phyloP scores from a whole-genome alignment of 139 green algal species.

The Auxenochlorella pyrenoidosa region DNA sequence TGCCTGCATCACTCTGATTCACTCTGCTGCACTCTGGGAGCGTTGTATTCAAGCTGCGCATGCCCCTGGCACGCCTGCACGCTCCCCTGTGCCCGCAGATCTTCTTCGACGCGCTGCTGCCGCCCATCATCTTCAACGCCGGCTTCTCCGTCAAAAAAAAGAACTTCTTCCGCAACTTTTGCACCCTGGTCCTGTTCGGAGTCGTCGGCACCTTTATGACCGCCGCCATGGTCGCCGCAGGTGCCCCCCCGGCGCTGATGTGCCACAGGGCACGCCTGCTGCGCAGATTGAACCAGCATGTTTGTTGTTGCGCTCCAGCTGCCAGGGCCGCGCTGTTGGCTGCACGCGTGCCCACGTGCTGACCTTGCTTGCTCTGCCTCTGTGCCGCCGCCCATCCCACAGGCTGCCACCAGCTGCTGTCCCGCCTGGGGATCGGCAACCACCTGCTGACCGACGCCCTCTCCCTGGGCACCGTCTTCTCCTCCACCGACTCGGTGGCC shows the following conservation, averaged over 20 bases:
- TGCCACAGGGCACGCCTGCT: too few species aligned
- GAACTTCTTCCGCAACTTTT: constrained; percentile 65
- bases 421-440: background rate
- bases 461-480: constrained; percentile 89
- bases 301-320: background rate
- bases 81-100: background rate
- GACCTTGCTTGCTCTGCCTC: background rate
- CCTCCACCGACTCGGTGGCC: constrained; percentile 89
- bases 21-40: too few species aligned
- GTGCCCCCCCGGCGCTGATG: too few species aligned
- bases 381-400: background rate
- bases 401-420: constrained; percentile 3
- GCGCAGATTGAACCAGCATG: too few species aligned
- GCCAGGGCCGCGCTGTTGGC: too few species aligned
- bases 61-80: background rate
- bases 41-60: too few species aligned
- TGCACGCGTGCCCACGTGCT: background rate
- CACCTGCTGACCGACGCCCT: constrained; percentile 61
- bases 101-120: constrained; percentile 70
- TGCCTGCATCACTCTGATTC: too few species aligned
- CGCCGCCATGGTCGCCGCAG: background rate
- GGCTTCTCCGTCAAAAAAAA: constrained; percentile 87
- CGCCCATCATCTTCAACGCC: constrained; percentile 88
- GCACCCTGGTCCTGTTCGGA: constrained; percentile 68
- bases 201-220: constrained; percentile 67